These are phyloP conservation scores for Phytophthora megakarya DNA, from an alignment of 352 stramenopile species.

Conservation along the genomic window DNA sequence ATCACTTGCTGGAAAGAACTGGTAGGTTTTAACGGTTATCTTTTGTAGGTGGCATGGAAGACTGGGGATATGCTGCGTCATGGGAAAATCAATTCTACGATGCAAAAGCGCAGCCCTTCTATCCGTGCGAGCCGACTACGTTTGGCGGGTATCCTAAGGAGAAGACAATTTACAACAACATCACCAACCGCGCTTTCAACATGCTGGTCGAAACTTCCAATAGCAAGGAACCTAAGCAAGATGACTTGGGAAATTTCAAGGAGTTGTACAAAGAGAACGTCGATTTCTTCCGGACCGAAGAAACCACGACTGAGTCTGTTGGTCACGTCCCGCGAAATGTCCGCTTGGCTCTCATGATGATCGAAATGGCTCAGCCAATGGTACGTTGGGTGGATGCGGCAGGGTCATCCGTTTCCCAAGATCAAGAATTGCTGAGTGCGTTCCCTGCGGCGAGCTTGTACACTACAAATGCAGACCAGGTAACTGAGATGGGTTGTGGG, in stretches of 20 bases:
- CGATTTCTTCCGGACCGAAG: conserved; percentile 56
- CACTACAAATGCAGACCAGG: conserved; percentile 36
- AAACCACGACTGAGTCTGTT: conserved; percentile 48
- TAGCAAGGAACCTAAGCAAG: conserved; percentile 82
- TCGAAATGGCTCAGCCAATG: conserved; percentile 96
- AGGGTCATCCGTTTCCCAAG: conserved; percentile 14
- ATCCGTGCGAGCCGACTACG: conserved; percentile 81
- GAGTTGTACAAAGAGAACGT: conserved; percentile 74
- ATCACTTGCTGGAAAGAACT: neutral
- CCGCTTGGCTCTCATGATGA: conserved; percentile 92
- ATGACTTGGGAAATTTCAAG: conserved; percentile 70
- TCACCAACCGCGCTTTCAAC: conserved; percentile 94
- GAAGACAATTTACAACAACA: conserved; percentile 94
- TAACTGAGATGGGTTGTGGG: conserved; percentile 63
- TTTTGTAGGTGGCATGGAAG: conserved; percentile 94
- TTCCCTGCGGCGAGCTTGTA: conserved; percentile 63
- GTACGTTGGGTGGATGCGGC: conserved; percentile 71
- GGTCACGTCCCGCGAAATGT: conserved; percentile 96
- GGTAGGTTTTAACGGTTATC: neutral
- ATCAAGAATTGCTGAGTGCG: conserved; percentile 16
- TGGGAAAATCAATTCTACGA: conserved; percentile 78
- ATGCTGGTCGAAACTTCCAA: conserved; percentile 97
- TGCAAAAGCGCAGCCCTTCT: conserved; percentile 52
- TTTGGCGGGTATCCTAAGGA: conserved; percentile 90
- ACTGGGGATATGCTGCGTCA: conserved; percentile 95